Base-by-base conservation (phyloP, 768 basidiomycete genomes). In the Chlorophyllum brunneum region DNA sequence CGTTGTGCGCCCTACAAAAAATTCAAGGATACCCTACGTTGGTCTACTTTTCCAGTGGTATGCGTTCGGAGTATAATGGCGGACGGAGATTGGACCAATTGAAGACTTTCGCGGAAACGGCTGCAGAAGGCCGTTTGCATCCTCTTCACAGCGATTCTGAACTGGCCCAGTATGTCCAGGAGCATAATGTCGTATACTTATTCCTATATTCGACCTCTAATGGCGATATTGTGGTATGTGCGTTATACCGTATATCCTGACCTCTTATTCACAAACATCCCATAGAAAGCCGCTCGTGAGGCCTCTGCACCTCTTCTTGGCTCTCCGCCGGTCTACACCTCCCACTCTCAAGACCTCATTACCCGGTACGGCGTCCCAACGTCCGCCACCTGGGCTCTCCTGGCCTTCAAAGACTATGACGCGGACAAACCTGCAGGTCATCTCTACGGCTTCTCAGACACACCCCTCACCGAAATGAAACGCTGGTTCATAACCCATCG, bases 21-120 rank as follows among this genome's bases (percentile, higher is more conserved):
- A 77, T 99, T 15, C 64, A 76, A 24, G 93, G 92, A 1, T 99
- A 90, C 67, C 95, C 95, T 0, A 90, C 86, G 43, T 70, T 98
- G 36, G 68, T 82, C 37, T 87, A 87, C 73, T 89, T 80, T 10
- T 64, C 65, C 3, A 76, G 79, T 6, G 83, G 76, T 2, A 68
- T 72, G 2, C 80, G 74, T 63, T 80, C 82, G 1, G 93, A 95
- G 54, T 95, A 95, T 60, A 77, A 69, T 1, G 86, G 88, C 22
- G 80, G 81, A 1, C 68, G 95, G 37, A 85, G 80, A 47, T 65
- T 95, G 1, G 82, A 85, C 2, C 79, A 83, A 37, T 70, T 99
- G 59, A 75, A 79, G 56, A 69, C 74, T 0, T 99, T 93, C 65
- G 82, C 86, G 0, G 79, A 84, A 58, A 90, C 86, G 64, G 88